Base-by-base conservation (phyloP, 352 stramenopile species). In the Pythium phragmiticola region DNA sequence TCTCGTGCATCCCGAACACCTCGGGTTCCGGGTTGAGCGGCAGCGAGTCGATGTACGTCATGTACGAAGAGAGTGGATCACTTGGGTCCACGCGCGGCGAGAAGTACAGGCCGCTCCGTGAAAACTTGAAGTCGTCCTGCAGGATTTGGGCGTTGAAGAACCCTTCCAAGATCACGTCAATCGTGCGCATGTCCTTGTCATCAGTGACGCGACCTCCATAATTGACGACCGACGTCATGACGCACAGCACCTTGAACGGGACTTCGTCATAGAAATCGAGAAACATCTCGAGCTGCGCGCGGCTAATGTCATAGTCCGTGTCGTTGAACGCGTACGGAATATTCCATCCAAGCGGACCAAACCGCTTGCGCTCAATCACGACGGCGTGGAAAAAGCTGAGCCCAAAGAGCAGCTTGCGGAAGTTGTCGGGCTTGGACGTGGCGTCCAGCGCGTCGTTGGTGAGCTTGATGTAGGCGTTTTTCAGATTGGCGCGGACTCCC, bases 1-100 rank as follows among this genome's bases (percentile, higher is more conserved):
- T 98, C 47, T 96, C 87, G 69, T 98, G 93, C 91, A 98, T 97
- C 28, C 93, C 93, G 65, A 98, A 98, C 16, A 97, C 85, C 62
- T 98, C 92, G 0, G 93, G 93, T 60, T 98, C 91, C 0, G 88
- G 84, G 55, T 95, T 97, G 17, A 97, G 78, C 50, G 72, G 90
- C 55, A 97, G 65, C 2, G 47, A 65, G 45, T 97, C 86, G 49
- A 98, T 97, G 73, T 96, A 96, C 12, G 80, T 75, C 41, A 98
- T 63, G 68, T 95, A 97, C 43, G 73, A 78, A 21, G 63, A 81
- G 59, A 84, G 94, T 2, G 88, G 78, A 34, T 88, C 76, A 34
- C 91, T 78, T 2, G 76, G 57, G 57, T 92, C 75, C 26, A 84
- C 77, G 7, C 75, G 69, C 7, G 90, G 81, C 2, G 82, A 87